phyloP scores from a whole-genome alignment of 306 rosid genomes.

The Fragaria ananassa region DNA sequence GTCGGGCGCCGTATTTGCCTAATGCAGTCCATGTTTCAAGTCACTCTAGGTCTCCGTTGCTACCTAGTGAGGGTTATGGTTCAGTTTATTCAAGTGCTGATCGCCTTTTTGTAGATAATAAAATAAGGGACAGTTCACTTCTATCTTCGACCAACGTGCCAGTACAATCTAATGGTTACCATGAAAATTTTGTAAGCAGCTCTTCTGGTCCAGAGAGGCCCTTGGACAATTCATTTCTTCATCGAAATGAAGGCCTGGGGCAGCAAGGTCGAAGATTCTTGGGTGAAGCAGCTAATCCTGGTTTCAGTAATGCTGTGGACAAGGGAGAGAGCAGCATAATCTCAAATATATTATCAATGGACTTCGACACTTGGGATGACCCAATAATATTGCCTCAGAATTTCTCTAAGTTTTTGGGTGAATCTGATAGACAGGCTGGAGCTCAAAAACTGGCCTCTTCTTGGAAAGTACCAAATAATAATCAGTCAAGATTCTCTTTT shows the following conservation, averaged over 20 bases:
- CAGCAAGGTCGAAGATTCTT: constrained; percentile 40
- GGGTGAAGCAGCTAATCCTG: constrained; percentile 41
- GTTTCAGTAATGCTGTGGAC: constrained; percentile 41
- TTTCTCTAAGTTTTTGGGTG: constrained; percentile 61
- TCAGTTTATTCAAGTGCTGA: constrained; percentile 37
- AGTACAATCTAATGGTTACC: constrained; percentile 42
- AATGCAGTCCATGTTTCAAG: constrained; percentile 33
- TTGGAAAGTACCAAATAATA: constrained; percentile 66
- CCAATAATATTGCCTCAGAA: constrained; percentile 59
- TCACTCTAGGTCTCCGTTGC: constrained; percentile 36
- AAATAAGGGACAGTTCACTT: constrained; percentile 35
- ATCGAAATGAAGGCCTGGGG: constrained; percentile 42
- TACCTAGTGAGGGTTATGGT: constrained; percentile 37
- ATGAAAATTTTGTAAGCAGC: constrained; percentile 43
- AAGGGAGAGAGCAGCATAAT: constrained; percentile 87
- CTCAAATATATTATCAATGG: constrained; percentile 83
- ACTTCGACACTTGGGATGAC: constrained; percentile 68
- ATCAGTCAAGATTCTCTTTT: constrained; percentile 85
- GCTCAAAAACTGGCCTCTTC: constrained; percentile 49
- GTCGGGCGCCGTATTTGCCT: constrained; percentile 47
- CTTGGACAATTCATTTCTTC: constrained; percentile 38
- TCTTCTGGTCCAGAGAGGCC: constrained; percentile 40
- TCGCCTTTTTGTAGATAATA: constrained; percentile 36
- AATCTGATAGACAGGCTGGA: constrained; percentile 45
- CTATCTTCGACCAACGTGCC: constrained; percentile 39